A percentile compares a stretch with the other conserved stretches of the same genome.
Evolutionary conservation across 345 rosid species (phyloP).

Genomic region (Sonneratia alba): DNA sequence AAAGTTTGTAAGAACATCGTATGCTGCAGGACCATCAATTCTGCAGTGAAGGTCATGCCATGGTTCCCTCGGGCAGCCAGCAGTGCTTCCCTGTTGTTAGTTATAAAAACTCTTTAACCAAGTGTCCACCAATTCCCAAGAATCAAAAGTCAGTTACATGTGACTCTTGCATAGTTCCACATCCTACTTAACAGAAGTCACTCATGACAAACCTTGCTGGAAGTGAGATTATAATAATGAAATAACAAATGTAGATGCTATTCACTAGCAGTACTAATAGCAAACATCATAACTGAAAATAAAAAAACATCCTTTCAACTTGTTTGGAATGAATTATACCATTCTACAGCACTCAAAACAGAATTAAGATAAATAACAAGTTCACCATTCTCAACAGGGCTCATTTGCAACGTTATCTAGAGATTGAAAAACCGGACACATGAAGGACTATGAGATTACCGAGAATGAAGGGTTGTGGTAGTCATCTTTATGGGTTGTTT

Average conservation of each 20-base stretch:
- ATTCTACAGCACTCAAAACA: background rate
- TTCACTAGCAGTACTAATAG: background rate
- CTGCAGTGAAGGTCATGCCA: constrained; percentile 95
- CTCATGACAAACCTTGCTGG: background rate
- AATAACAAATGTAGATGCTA: background rate
- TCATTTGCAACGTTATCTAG: background rate
- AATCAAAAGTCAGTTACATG: background rate
- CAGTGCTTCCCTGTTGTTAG: constrained; percentile 39
- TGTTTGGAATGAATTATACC: background rate
- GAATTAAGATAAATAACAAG: background rate
- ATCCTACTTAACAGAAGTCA: background rate
- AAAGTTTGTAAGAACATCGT: constrained; percentile 84
- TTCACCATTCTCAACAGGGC: background rate
- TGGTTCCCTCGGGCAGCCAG: constrained; percentile 87
- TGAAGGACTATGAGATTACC: constrained; percentile 30
- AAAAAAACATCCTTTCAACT: background rate
- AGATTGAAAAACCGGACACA: constrained; percentile 4
- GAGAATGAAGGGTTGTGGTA: constrained; percentile 85
- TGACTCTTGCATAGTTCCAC: background rate
- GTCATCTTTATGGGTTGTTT: constrained; percentile 74
- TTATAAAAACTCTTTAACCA: background rate
- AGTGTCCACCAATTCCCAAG: background rate
- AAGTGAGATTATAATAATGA: background rate
- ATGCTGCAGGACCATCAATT: constrained; percentile 97
- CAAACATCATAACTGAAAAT: background rate